Evolutionary conservation across 2,329 filamentous ascomycete genomes (phyloP).

Genomic region (Escovopsis sp.): DNA sequence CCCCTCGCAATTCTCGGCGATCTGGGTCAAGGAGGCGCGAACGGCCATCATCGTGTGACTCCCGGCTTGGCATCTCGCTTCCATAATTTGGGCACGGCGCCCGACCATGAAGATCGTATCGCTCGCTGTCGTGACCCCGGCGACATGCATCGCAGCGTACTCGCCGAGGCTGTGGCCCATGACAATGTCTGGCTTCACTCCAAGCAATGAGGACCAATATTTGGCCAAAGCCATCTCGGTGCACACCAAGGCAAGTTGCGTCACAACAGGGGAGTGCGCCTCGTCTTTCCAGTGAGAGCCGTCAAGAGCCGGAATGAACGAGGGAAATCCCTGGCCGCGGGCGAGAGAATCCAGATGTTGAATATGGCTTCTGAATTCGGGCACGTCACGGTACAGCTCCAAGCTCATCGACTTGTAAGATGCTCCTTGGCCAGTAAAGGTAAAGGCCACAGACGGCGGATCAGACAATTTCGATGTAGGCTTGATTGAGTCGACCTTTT

Average conservation of each 20-base stretch:
- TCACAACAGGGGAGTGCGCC: not conserved
- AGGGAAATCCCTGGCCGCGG: not conserved
- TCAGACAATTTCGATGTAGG: not conserved
- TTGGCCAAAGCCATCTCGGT: constrained; percentile 17
- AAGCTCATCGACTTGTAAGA: constrained; percentile 17
- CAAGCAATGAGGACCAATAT: constrained; percentile 7
- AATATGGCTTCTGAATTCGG: not conserved
- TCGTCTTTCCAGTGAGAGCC: not conserved
- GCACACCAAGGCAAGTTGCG: not conserved
- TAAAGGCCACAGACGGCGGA: constrained; percentile 15
- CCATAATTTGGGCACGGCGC: constrained; percentile 1
- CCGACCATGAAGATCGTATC: constrained; percentile 4
- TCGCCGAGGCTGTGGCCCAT: constrained; percentile 7
- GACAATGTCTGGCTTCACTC: constrained; percentile 13
- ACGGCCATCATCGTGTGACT: constrained; percentile 48
- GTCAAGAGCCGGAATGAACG: not conserved
- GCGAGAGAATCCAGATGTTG: not conserved
- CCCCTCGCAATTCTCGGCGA: not conserved
- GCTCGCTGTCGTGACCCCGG: constrained; percentile 10
- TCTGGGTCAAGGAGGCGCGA: constrained; percentile 22
- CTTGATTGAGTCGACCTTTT: not conserved
- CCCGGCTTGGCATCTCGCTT: constrained; percentile 47
- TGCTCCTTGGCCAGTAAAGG: constrained; percentile 32
- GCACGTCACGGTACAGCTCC: constrained; percentile 12
- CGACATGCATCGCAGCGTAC: constrained; percentile 14